Evolutionary conservation across 2,329 filamentous ascomycete species (phyloP).

Genomic region (Aurifilum marmelostoma): DNA sequence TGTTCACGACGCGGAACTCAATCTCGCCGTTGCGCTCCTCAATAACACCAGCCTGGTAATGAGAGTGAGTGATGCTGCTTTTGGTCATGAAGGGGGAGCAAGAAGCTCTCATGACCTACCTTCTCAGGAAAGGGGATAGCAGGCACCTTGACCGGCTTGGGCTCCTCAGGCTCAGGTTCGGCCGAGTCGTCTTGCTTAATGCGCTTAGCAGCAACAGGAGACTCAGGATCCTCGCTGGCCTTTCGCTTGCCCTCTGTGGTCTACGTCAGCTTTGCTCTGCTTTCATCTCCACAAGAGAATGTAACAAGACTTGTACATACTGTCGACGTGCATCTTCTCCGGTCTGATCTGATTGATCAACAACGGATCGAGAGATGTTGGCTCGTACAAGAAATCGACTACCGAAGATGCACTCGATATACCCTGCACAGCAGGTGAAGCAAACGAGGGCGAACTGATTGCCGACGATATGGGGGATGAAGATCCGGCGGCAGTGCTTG

Average conservation of each 20-base stretch:
- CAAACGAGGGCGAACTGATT: neutral
- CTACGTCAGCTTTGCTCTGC: neutral
- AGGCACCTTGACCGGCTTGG: constrained; percentile 59
- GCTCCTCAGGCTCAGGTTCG: constrained; percentile 44
- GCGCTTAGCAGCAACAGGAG: constrained; percentile 66
- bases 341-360: neutral
- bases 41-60: constrained; percentile 74
- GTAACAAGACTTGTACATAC: constrained; percentile 35
- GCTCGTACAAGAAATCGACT: neutral
- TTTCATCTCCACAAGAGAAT: constrained; percentile 15
- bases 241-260: constrained; percentile 68
- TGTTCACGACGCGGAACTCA: constrained; percentile 97
- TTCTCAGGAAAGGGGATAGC: constrained; percentile 86
- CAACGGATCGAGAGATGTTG: neutral
- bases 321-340: constrained; percentile 44
- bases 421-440: neutral
- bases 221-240: constrained; percentile 67
- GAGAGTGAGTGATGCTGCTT: constrained; percentile 34
- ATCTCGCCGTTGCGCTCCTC: constrained; percentile 95
- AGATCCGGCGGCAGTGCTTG: neutral
- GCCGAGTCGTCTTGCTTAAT: constrained; percentile 56
- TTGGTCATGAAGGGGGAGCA: neutral
- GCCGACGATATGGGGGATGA: neutral
- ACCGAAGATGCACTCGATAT: constrained; percentile 3
- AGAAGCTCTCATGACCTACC: constrained; percentile 47